Evolutionary conservation across 805 yeast species (phyloP).

Genomic region (Vanderwaltozyma yarrowii): DNA sequence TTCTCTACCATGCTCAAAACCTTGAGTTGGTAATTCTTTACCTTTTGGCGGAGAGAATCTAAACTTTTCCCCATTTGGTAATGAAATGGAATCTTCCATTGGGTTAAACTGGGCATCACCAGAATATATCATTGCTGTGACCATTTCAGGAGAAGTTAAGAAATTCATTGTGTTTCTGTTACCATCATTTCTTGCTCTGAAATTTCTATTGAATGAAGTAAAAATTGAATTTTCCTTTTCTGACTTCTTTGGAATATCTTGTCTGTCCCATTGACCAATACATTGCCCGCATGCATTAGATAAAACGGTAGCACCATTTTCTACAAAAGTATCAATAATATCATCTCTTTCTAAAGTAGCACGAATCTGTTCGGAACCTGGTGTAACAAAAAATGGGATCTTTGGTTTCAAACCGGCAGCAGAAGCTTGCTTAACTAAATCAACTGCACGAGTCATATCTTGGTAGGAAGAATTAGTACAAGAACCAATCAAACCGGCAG

Average conservation of each 20-base stretch:
- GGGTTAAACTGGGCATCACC: slow-evolving; percentile 93
- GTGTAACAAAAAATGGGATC: slow-evolving; percentile 88
- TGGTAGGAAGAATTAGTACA: slow-evolving; percentile 98
- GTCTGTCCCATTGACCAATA: slow-evolving; percentile 98
- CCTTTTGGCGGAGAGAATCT: slow-evolving; percentile 73
- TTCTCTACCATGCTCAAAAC: slow-evolving; percentile 66
- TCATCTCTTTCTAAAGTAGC: slow-evolving; percentile 97
- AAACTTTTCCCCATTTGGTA: slow-evolving; percentile 62
- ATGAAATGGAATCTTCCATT: slow-evolving; percentile 68
- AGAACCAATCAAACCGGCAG: slow-evolving; percentile 94
- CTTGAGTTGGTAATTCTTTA: slow-evolving; percentile 69
- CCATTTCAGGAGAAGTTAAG: slow-evolving; percentile 97
- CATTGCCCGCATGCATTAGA: slow-evolving; percentile 99
- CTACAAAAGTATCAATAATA: slow-evolving; percentile 64
- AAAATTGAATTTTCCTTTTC: slow-evolving; percentile 78
- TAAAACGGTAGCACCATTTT: slow-evolving; percentile 82
- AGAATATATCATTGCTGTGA: slow-evolving; percentile 91
- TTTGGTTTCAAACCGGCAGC: slow-evolving; percentile 80
- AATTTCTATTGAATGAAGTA: slow-evolving; percentile 95
- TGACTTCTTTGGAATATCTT: slow-evolving; percentile 55
- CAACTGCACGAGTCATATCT: slow-evolving; percentile 95
- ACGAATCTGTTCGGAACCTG: slow-evolving; percentile 97
- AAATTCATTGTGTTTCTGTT: slow-evolving; percentile 96
- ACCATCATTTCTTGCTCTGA: slow-evolving; percentile 97
- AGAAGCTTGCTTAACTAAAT: slow-evolving; percentile 80